phyloP scores from a whole-genome alignment of 2,329 filamentous ascomycete species.

The Akanthomyces uredinophilus region DNA sequence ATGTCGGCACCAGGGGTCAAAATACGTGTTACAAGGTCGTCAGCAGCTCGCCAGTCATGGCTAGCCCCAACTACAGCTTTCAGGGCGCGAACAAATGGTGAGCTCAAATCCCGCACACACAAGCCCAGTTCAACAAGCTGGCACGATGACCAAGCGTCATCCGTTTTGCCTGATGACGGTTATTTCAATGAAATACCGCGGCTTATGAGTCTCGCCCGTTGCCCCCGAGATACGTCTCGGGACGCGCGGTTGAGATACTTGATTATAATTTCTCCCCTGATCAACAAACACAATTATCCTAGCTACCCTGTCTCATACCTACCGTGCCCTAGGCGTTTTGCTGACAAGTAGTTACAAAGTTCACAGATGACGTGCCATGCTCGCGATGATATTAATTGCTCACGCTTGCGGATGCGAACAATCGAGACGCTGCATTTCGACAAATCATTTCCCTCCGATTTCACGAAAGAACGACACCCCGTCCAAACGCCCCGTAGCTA shows the following conservation, averaged over 20 bases:
- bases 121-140: background rate
- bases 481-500: background rate
- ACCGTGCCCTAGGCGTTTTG: background rate
- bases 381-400: no score
- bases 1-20: no score
- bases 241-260: background rate
- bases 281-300: background rate
- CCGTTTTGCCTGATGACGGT: background rate
- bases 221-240: background rate
- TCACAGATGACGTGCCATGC: background rate
- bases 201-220: background rate
- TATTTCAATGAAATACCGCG: slow-evolving; percentile 7
- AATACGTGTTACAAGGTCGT: no score
- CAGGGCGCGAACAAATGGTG: background rate
- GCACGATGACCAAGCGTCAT: background rate
- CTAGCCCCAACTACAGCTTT: no score
- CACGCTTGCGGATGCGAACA: background rate
- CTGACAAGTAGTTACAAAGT: background rate
- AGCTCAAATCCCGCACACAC: background rate
- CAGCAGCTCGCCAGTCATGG: no score
- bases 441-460: background rate
- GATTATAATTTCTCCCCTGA: slow-evolving; percentile 10
- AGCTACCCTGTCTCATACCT: background rate
- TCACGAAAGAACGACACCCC: background rate
- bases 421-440: background rate